Conservation (phyloP, 148 eudicot species). For the Camellia sinensis region DNA sequence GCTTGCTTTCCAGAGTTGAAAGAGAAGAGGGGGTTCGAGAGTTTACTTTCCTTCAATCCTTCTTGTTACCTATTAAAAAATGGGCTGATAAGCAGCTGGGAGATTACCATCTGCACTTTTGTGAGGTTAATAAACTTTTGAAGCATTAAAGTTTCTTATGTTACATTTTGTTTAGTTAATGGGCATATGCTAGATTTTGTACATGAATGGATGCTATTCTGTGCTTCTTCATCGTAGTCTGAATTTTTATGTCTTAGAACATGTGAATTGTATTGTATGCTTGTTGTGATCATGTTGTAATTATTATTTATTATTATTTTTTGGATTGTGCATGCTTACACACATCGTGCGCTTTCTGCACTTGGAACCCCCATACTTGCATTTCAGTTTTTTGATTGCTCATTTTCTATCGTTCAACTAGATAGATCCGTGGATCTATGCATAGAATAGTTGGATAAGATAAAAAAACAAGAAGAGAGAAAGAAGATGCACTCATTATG, state of each 20-base stretch:
- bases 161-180: not conserved
- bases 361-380: not conserved
- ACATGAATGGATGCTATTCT: not conserved
- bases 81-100: constrained; percentile 93
- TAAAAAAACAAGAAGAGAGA: too few relatives aligned
- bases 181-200: not conserved
- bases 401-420: not conserved
- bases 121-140: constrained; percentile 56
- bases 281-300: not conserved
- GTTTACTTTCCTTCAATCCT: constrained; percentile 79
- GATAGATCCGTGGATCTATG: too few relatives aligned
- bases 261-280: not conserved
- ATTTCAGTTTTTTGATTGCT: not conserved
- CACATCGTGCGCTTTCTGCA: not conserved
- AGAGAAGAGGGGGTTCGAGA: constrained; percentile 58
- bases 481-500: too few relatives aligned
- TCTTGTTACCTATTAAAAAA: constrained; percentile 69
- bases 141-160: constrained; percentile 2
- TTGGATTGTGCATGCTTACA: constrained; percentile 4
- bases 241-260: not conserved
- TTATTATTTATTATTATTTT: not conserved
- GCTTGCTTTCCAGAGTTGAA: constrained; percentile 73
- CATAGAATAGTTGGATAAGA: too few relatives aligned
- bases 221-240: not conserved
- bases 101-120: constrained; percentile 80